These are phyloP conservation scores for Pyrenochaeta sp. DNA, from an alignment of 2,329 filamentous ascomycete species.

Conservation along the genomic window DNA sequence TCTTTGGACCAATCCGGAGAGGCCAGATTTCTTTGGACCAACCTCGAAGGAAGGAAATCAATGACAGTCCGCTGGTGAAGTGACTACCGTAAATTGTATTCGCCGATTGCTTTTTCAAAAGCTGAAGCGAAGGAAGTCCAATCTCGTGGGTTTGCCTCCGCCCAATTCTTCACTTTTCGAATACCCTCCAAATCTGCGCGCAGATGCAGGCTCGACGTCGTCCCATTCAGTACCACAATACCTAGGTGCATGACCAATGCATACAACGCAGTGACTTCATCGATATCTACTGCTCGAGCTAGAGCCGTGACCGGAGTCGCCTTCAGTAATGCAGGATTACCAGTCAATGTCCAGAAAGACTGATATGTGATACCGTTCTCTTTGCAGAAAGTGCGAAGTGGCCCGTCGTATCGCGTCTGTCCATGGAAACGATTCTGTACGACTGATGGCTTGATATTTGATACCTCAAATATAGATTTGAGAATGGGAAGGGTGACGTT, in stretches of 20 bases:
- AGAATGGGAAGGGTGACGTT: slow-evolving; percentile 71
- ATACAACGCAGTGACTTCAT: slow-evolving; percentile 61
- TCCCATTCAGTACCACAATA: slow-evolving; percentile 64
- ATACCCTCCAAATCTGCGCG: slow-evolving; percentile 58
- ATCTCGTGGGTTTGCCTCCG: slow-evolving; percentile 52
- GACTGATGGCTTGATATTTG: slow-evolving; percentile 63
- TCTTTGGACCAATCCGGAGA: too few species aligned
- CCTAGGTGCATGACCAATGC: slow-evolving; percentile 62
- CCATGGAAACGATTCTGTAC: slow-evolving; percentile 80
- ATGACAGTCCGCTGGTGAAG: too few species aligned
- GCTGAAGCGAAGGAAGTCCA: too few species aligned
- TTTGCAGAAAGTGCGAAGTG: slow-evolving; percentile 64
- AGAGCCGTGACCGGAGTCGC: slow-evolving; percentile 60
- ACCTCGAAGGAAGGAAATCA: too few species aligned
- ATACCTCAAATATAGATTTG: slow-evolving; percentile 57
- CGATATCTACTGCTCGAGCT: slow-evolving; percentile 53
- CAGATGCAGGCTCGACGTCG: slow-evolving; percentile 61
- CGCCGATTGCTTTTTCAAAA: too few species aligned
- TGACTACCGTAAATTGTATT: too few species aligned
- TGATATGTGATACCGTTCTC: slow-evolving; percentile 64
- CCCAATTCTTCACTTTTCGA: slow-evolving; percentile 51
- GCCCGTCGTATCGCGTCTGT: slow-evolving; percentile 65
- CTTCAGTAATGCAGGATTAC: slow-evolving; percentile 61
- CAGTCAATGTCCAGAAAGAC: slow-evolving; percentile 68
- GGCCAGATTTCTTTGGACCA: too few species aligned